These are phyloP conservation scores for Brassica carinata DNA, from an alignment of 345 rosid genomes.

Conservation along the genomic window DNA sequence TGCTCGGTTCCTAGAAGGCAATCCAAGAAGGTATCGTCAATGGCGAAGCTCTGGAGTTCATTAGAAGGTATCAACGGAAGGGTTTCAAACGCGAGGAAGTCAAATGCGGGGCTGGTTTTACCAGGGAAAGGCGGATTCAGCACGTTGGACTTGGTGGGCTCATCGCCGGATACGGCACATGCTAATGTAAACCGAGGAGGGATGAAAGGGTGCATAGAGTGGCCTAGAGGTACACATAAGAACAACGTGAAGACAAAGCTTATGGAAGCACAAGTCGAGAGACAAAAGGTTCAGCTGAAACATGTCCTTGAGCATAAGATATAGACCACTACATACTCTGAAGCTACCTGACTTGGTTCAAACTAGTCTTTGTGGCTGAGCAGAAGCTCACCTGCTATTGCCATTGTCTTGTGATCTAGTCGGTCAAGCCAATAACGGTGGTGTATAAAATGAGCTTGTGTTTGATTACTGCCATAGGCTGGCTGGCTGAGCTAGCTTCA, in stretches of 20 bases:
- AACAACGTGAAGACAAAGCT: conserved; percentile 83
- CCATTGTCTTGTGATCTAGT: not conserved
- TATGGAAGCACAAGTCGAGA: conserved; percentile 77
- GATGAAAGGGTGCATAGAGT: conserved; percentile 93
- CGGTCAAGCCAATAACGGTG: not conserved
- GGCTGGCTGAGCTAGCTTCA: conserved; percentile 18
- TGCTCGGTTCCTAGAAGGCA: conserved; percentile 57
- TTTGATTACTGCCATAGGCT: not conserved
- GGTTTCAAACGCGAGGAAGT: conserved; percentile 68
- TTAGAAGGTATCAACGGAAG: conserved; percentile 52
- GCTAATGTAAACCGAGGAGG: conserved; percentile 66
- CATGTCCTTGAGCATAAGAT: conserved; percentile 88
- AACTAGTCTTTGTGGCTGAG: not conserved
- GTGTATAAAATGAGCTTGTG: conserved; percentile 8
- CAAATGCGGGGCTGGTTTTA: conserved; percentile 52
- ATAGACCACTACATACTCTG: conserved; percentile 31
- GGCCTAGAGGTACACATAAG: conserved; percentile 83
- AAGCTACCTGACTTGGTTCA: not conserved
- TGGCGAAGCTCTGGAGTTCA: conserved; percentile 84
- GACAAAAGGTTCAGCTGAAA: conserved; percentile 77
- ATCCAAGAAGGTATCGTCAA: conserved; percentile 66
- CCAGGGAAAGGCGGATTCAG: conserved; percentile 62
- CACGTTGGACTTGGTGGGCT: conserved; percentile 56
- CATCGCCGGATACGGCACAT: conserved; percentile 64
- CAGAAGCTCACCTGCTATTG: not conserved